phyloP scores from a whole-genome alignment of 768 basidiomycete genomes.

The Hortiboletus flavorubellus region DNA sequence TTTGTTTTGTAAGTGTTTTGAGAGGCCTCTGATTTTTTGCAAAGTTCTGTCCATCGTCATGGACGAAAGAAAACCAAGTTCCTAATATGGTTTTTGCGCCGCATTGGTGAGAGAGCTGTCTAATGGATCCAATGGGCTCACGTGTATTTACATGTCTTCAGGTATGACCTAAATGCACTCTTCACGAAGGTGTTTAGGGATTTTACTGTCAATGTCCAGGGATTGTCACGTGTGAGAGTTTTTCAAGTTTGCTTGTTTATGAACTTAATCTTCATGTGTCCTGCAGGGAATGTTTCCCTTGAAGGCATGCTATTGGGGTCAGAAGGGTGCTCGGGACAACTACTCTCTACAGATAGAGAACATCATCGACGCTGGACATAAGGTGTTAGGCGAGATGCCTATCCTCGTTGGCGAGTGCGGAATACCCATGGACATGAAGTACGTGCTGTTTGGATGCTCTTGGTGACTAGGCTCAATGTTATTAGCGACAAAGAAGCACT shows the following conservation, averaged over 20 bases:
- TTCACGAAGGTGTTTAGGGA: slow-evolving; percentile 82
- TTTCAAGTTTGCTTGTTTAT: not conserved
- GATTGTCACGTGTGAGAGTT: slow-evolving; percentile 68
- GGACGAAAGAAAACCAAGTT: slow-evolving; percentile 63
- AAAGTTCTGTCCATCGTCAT: slow-evolving; percentile 77
- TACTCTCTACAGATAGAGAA: slow-evolving; percentile 79
- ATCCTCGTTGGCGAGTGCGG: slow-evolving; percentile 92
- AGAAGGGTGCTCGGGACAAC: slow-evolving; percentile 75
- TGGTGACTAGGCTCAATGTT: not conserved
- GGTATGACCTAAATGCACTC: slow-evolving; percentile 90
- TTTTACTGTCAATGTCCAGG: slow-evolving; percentile 92
- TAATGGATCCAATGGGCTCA: not conserved
- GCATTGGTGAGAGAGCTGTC: slow-evolving; percentile 53
- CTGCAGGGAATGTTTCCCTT: slow-evolving; percentile 79
- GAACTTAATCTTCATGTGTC: slow-evolving; percentile 7
- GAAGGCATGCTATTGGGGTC: slow-evolving; percentile 86
- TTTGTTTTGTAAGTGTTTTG: not conserved
- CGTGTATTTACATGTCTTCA: slow-evolving; percentile 24
- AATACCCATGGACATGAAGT: slow-evolving; percentile 98
- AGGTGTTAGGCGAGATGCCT: slow-evolving; percentile 74
- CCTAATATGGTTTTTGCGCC: slow-evolving; percentile 68
- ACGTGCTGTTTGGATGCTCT: slow-evolving; percentile 25
- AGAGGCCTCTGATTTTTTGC: slow-evolving; percentile 1
- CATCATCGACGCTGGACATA: slow-evolving; percentile 66
- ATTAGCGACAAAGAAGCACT: slow-evolving; percentile 70